phyloP scores from a whole-genome alignment of 257 asterid genomes.

The Pogostemon cablin region DNA sequence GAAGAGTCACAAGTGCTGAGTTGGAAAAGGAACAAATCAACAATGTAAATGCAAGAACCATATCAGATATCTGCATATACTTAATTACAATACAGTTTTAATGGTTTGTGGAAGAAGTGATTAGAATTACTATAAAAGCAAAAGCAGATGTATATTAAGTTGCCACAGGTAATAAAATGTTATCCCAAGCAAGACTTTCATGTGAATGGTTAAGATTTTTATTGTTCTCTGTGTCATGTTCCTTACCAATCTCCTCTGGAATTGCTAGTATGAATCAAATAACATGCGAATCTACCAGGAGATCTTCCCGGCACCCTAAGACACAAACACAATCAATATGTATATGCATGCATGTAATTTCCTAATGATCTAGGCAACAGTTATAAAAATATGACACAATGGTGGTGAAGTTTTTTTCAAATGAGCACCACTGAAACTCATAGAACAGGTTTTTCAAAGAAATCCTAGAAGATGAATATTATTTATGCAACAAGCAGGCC shows the following conservation, averaged over 20 bases:
- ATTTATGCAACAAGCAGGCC: too few species aligned
- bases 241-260: background rate
- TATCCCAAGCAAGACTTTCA: constrained; percentile 14
- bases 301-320: background rate
- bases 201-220: background rate
- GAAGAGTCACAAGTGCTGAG: constrained; percentile 1
- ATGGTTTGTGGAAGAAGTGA: background rate
- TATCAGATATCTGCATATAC: background rate
- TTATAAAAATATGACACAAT: background rate
- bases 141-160: background rate
- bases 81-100: too few species aligned
- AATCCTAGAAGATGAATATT: too few species aligned
- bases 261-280: background rate
- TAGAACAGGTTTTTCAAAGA: background rate
- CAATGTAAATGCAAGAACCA: background rate
- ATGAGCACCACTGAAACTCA: background rate
- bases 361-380: constrained; percentile 1
- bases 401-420: too few species aligned
- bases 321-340: background rate
- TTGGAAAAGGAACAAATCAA: background rate
- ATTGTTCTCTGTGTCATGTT: background rate
- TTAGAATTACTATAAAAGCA: background rate
- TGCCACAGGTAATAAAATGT: constrained; percentile 5
- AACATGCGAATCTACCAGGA: background rate
- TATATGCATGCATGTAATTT: background rate